These are phyloP conservation scores for Huntiella decipiens DNA, from an alignment of 2,329 filamentous ascomycete genomes.

Conservation along the genomic window DNA sequence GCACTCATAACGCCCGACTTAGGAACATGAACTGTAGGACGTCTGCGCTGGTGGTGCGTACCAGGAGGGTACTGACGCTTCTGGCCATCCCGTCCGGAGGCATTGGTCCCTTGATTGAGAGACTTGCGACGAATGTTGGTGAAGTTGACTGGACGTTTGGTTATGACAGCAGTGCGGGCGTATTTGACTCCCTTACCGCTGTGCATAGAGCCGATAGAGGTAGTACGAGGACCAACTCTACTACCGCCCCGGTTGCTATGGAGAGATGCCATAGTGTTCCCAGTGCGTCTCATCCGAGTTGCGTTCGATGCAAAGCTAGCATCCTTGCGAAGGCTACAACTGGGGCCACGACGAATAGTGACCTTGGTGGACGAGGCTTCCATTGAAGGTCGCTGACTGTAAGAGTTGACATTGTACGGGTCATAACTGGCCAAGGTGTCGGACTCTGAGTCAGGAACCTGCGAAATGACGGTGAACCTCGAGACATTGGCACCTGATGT, in stretches of 20 bases:
- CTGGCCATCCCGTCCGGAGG: no score
- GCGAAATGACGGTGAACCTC: slow-evolving; percentile 47
- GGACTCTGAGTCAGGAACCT: slow-evolving; percentile 31
- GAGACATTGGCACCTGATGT: slow-evolving; percentile 35
- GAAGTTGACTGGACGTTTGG: slow-evolving; percentile 37
- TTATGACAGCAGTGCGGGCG: slow-evolving; percentile 18
- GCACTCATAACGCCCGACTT: not conserved
- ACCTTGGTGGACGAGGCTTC: slow-evolving; percentile 46
- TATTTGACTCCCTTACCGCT: slow-evolving; percentile 19
- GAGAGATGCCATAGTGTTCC: slow-evolving; percentile 7
- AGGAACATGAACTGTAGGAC: slow-evolving; percentile 1
- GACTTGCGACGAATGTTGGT: slow-evolving; percentile 22
- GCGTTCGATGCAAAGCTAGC: slow-evolving; percentile 3
- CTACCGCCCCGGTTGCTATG: slow-evolving; percentile 1
- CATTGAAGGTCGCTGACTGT: not conserved
- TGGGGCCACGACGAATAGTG: slow-evolving; percentile 34
- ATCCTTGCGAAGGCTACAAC: slow-evolving; percentile 14
- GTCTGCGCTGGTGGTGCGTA: not conserved
- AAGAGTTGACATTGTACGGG: slow-evolving; percentile 51
- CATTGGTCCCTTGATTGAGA: not conserved
- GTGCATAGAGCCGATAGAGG: slow-evolving; percentile 30
- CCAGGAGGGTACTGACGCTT: no score
- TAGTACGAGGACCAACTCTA: slow-evolving; percentile 3
- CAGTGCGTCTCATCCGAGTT: slow-evolving; percentile 3
- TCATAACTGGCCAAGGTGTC: slow-evolving; percentile 53